Conservation (phyloP, 768 basidiomycete genomes). For the Boletus sp. region DNA sequence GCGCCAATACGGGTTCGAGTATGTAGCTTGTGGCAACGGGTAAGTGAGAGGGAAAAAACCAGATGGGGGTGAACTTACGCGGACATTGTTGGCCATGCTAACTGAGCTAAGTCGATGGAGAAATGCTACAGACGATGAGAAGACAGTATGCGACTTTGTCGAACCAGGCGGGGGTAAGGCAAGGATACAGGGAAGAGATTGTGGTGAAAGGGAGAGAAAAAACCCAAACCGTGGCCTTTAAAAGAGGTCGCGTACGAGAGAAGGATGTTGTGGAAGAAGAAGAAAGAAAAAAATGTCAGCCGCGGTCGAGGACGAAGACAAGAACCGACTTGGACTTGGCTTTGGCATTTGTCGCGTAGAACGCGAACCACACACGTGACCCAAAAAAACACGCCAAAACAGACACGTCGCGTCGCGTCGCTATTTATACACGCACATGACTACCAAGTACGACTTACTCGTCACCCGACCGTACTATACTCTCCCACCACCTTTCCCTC, state of each 20-base stretch:
- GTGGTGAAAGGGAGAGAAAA: slow-evolving; percentile 34
- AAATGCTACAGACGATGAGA: slow-evolving; percentile 24
- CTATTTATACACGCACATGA: not conserved
- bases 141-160: slow-evolving; percentile 10
- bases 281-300: slow-evolving; percentile 32
- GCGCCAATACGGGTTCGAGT: slow-evolving; percentile 61
- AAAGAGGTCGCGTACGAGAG: slow-evolving; percentile 24
- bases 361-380: slow-evolving; percentile 41
- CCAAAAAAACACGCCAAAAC: slow-evolving; percentile 32
- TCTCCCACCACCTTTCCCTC: slow-evolving; percentile 39
- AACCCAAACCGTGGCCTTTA: slow-evolving; percentile 25
- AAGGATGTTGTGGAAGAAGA: slow-evolving; percentile 15
- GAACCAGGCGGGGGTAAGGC: slow-evolving; percentile 4
- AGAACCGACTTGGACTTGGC: slow-evolving; percentile 17
- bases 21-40: slow-evolving; percentile 46
- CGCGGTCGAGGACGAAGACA: slow-evolving; percentile 30
- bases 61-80: slow-evolving; percentile 41
- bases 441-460: not conserved
- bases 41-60: not conserved
- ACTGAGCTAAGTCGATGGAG: slow-evolving; percentile 4
- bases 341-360: slow-evolving; percentile 29
- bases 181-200: slow-evolving; percentile 26
- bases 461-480: not conserved
- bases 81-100: slow-evolving; percentile 57
- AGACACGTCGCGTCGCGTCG: slow-evolving; percentile 33